Conservation (phyloP, 805 yeast species). For the Cyberlindnera suaveolens region DNA sequence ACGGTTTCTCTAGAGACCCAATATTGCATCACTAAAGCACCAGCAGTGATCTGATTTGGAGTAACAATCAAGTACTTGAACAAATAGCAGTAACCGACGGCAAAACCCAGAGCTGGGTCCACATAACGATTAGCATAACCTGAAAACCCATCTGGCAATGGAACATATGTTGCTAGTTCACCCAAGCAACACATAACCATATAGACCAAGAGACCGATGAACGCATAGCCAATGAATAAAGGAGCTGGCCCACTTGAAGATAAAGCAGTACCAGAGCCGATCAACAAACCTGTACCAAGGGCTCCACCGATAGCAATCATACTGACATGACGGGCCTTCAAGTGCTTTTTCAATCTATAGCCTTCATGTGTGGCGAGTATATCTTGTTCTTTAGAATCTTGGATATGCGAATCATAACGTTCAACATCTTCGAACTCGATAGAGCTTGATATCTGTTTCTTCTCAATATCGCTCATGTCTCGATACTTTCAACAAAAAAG, state of each 20-base stretch:
- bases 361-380: slow-evolving; percentile 16
- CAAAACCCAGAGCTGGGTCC: slow-evolving; percentile 24
- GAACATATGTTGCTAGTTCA: slow-evolving; percentile 63
- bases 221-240: slow-evolving; percentile 52
- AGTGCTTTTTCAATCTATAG: slow-evolving; percentile 20
- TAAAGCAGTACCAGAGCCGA: slow-evolving; percentile 58
- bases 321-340: slow-evolving; percentile 49
- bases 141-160: slow-evolving; percentile 60
- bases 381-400: slow-evolving; percentile 10
- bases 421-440: slow-evolving; percentile 1
- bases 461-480: no score
- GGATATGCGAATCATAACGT: not conserved
- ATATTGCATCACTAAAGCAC: slow-evolving; percentile 42
- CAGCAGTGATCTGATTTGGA: slow-evolving; percentile 46
- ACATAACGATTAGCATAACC: slow-evolving; percentile 47
- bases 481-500: no score
- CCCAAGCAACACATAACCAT: slow-evolving; percentile 65
- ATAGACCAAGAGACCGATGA: slow-evolving; percentile 67
- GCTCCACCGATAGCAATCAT: slow-evolving; percentile 71
- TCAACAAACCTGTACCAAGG: slow-evolving; percentile 65
- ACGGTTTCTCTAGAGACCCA: slow-evolving; percentile 39
- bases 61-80: slow-evolving; percentile 23
- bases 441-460: no score
- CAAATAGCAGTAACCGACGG: slow-evolving; percentile 24
- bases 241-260: slow-evolving; percentile 53